Conservation (phyloP, 2,329 filamentous ascomycete genomes). For the Talaromyces sp. region DNA sequence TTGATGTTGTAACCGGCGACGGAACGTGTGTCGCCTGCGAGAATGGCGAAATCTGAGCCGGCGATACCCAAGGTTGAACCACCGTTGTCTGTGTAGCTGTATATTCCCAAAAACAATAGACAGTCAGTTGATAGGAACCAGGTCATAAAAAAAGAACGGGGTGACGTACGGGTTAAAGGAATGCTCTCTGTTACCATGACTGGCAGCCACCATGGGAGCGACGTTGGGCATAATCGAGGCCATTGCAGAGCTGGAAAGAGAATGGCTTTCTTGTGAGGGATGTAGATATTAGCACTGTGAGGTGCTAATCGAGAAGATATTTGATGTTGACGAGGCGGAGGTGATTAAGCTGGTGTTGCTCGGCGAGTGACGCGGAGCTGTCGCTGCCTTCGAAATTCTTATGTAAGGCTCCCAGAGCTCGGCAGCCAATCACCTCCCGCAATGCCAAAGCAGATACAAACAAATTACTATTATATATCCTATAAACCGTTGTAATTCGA, state of each 20-base stretch:
- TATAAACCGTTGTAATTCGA: neutral
- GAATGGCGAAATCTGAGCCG: conserved; percentile 88
- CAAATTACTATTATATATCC: neutral
- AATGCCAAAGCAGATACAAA: neutral
- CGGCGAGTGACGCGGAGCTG: conserved; percentile 28
- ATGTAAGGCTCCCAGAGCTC: conserved; percentile 6
- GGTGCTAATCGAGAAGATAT: neutral
- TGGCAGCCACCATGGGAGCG: conserved; percentile 49
- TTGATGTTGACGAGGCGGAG: conserved; percentile 12
- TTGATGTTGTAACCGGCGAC: conserved; percentile 99
- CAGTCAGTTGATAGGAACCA: neutral
- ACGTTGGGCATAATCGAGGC: conserved; percentile 49
- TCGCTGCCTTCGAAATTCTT: conserved; percentile 27
- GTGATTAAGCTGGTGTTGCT: conserved; percentile 16
- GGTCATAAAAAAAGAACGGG: neutral
- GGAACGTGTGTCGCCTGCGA: conserved; percentile 94
- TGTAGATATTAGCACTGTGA: neutral
- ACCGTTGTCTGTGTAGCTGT: conserved; percentile 88
- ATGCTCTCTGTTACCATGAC: conserved; percentile 59
- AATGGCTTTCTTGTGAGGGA: neutral
- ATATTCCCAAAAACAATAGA: neutral
- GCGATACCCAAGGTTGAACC: conserved; percentile 94
- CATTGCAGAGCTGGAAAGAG: conserved; percentile 36
- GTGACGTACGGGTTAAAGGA: conserved; percentile 81
- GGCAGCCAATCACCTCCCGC: conserved; percentile 6